A percentile compares a stretch with the other conserved stretches of the same genome.
Evolutionary conservation across 2,329 filamentous ascomycete genomes (phyloP).

Genomic region (Diaporthe nobilis): DNA sequence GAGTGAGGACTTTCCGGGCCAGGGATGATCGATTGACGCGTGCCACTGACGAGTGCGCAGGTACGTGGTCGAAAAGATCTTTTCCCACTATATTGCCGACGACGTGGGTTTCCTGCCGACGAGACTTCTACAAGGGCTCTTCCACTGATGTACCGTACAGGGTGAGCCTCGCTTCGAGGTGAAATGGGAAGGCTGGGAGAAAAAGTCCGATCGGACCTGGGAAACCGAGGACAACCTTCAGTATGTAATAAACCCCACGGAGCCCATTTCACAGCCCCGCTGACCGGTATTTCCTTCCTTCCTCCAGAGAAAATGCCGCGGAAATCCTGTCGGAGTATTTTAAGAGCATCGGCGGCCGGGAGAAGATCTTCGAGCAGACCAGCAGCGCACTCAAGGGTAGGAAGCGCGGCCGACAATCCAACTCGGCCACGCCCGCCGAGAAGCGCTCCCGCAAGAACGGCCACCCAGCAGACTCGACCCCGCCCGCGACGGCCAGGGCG

Average conservation of each 20-base stretch:
- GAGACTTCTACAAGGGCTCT: neutral
- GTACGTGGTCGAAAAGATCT: constrained; percentile 82
- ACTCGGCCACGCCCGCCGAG: constrained; percentile 53
- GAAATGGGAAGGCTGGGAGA: constrained; percentile 85
- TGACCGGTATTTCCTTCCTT: constrained; percentile 33
- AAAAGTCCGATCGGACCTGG: constrained; percentile 81
- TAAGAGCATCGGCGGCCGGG: constrained; percentile 72
- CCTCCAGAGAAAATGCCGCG: constrained; percentile 66
- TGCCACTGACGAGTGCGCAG: constrained; percentile 58
- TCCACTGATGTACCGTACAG: constrained; percentile 48
- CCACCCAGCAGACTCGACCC: constrained; percentile 64
- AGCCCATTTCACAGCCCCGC: neutral
- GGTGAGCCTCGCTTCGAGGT: constrained; percentile 75
- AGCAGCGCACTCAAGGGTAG: constrained; percentile 65
- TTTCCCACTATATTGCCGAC: constrained; percentile 73
- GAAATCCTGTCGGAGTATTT: constrained; percentile 77
- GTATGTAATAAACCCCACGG: constrained; percentile 54
- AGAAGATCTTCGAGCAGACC: constrained; percentile 66
- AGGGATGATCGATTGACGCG: constrained; percentile 42
- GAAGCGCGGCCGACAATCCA: constrained; percentile 69
- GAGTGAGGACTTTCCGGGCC: constrained; percentile 44
- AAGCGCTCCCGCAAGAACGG: constrained; percentile 64
- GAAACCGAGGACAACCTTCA: constrained; percentile 80
- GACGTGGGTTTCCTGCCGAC: constrained; percentile 57
- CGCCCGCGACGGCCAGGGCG: constrained; percentile 60